phyloP scores from a whole-genome alignment of 78 protist genomes.

The Monocercomonoides exilis region DNA sequence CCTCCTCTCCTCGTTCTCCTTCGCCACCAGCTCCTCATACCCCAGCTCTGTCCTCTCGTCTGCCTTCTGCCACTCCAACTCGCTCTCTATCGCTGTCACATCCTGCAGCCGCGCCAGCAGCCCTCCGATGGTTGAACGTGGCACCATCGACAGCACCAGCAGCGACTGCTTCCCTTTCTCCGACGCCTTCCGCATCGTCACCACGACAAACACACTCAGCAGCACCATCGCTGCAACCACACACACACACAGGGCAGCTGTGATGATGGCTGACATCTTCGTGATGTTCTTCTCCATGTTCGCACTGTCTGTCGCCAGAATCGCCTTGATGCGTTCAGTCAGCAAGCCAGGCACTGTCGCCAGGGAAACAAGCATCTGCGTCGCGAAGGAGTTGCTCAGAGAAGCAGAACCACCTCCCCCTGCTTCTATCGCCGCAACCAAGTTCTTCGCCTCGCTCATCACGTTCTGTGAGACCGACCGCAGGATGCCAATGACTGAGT shows the following conservation, averaged over 20 bases:
- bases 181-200: not conserved
- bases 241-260: not conserved
- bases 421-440: too few species aligned
- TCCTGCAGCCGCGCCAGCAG: not conserved
- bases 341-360: not conserved
- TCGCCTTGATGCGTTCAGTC: not conserved
- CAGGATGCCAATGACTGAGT: too few species aligned
- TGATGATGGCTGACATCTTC: not conserved
- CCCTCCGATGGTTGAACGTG: not conserved
- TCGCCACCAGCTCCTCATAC: too few species aligned
- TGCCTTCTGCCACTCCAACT: too few species aligned
- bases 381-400: too few species aligned
- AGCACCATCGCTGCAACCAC: not conserved
- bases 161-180: not conserved
- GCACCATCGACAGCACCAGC: not conserved
- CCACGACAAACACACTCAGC: not conserved
- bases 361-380: too few species aligned
- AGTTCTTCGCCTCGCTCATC: too few species aligned
- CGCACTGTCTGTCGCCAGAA: not conserved
- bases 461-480: too few species aligned
- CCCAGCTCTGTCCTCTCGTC: too few species aligned
- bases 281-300: not conserved
- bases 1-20: too few species aligned
- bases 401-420: too few species aligned
- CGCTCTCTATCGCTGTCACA: not conserved